These are phyloP conservation scores for Stephania japonica DNA, from an alignment of 164 flowering plant genomes.

Conservation along the genomic window DNA sequence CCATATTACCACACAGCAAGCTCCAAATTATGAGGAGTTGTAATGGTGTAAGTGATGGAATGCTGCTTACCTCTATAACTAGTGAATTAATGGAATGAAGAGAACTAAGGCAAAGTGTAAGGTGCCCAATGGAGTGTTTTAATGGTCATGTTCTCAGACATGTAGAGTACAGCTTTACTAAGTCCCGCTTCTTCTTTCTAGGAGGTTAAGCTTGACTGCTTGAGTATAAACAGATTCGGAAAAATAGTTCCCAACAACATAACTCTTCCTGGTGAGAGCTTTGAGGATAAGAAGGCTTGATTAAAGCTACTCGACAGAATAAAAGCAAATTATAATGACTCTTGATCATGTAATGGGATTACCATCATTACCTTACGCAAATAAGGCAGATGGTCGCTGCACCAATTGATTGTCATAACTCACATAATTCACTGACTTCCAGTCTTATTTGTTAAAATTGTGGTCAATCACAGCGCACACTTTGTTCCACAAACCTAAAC, in stretches of 20 bases:
- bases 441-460: neutral
- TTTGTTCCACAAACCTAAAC: neutral
- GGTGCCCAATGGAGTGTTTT: neutral
- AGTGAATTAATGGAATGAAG: neutral
- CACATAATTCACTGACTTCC: neutral
- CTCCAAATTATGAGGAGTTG: neutral
- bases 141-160: neutral
- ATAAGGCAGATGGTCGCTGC: neutral
- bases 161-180: neutral
- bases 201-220: neutral
- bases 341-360: neutral
- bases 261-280: neutral
- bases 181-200: neutral
- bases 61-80: no score
- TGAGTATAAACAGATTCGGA: neutral
- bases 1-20: neutral
- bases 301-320: slow-evolving; percentile 2
- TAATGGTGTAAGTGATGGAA: no score
- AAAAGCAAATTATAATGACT: neutral
- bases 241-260: neutral
- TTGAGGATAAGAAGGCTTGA: neutral
- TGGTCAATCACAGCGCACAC: neutral
- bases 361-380: neutral
- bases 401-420: neutral
- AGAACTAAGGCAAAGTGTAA: neutral